A percentile compares a stretch with the other conserved stretches of the same genome.
Evolutionary conservation across 2,329 filamentous ascomycete species (phyloP).

Genomic region (Elsinoe perseae): DNA sequence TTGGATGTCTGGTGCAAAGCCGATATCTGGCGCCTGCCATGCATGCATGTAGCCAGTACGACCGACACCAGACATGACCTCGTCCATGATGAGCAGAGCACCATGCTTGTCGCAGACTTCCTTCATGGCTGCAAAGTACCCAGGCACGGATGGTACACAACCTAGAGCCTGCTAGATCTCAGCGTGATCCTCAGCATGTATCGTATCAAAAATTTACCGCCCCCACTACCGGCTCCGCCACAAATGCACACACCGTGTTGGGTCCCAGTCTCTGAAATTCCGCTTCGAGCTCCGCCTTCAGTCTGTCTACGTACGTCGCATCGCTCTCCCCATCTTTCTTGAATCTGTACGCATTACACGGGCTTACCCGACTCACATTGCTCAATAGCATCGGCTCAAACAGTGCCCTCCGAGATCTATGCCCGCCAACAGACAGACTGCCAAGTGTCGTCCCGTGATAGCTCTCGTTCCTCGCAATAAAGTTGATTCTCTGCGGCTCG

Average conservation of each 20-base stretch:
- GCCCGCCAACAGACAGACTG: conserved; percentile 56
- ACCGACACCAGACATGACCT: conserved; percentile 65
- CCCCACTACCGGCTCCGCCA: conserved; percentile 66
- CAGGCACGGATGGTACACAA: conserved; percentile 56
- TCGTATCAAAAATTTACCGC: conserved; percentile 43
- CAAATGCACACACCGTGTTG: conserved; percentile 60
- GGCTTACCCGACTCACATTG: conserved; percentile 52
- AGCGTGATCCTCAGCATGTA: background rate
- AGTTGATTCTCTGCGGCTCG: conserved; percentile 49
- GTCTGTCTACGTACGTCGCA: conserved; percentile 51
- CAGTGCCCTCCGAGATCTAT: conserved; percentile 51
- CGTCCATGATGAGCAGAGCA: conserved; percentile 68
- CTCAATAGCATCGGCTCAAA: conserved; percentile 54
- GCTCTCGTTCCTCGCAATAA: conserved; percentile 57
- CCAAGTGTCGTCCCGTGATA: conserved; percentile 68
- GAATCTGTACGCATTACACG: conserved; percentile 59
- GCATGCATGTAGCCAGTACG: conserved; percentile 52
- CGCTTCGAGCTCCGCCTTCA: conserved; percentile 57
- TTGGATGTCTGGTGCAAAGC: conserved; percentile 55
- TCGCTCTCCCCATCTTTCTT: conserved; percentile 46
- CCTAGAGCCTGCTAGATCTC: conserved; percentile 51
- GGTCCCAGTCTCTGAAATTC: conserved; percentile 59
- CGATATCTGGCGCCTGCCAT: conserved; percentile 49
- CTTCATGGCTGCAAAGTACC: conserved; percentile 63
- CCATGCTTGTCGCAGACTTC: conserved; percentile 63